Conservation (phyloP, 495 filamentous ascomycete species). For the Bathelium albidoporum region DNA sequence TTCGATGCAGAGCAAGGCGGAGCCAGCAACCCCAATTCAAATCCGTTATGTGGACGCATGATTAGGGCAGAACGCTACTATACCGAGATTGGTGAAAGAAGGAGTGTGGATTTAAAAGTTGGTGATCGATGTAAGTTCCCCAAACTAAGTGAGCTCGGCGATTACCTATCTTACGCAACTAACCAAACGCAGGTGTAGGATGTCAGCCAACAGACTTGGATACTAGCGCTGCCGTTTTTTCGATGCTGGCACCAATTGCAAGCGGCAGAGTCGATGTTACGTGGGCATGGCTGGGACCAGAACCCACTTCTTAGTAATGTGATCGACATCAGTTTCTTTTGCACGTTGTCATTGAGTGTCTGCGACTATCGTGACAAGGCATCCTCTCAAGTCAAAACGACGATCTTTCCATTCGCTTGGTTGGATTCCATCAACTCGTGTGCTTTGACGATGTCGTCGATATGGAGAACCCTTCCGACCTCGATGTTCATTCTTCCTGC, state of each 20-base stretch:
- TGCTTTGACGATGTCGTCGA: constrained; percentile 43
- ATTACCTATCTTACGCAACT: not conserved
- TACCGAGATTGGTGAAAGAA: constrained; percentile 28
- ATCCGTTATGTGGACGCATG: constrained; percentile 58
- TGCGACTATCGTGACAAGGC: not conserved
- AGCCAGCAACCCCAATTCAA: constrained; percentile 51
- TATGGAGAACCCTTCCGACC: constrained; percentile 37
- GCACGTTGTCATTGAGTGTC: not conserved
- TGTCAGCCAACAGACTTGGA: constrained; percentile 59
- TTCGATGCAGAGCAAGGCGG: constrained; percentile 51
- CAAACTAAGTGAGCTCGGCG: not conserved
- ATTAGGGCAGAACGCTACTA: constrained; percentile 45
- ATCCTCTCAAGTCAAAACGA: constrained; percentile 17
- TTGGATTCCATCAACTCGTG: constrained; percentile 30
- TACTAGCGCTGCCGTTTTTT: constrained; percentile 51
- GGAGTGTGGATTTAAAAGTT: constrained; percentile 54
- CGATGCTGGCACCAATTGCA: constrained; percentile 43
- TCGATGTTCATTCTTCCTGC: constrained; percentile 33
- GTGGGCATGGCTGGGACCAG: constrained; percentile 54
- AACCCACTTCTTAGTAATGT: constrained; percentile 3
- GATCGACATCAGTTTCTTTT: not conserved
- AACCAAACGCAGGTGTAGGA: constrained; percentile 23
- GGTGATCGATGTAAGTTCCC: constrained; percentile 56
- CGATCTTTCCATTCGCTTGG: constrained; percentile 26
- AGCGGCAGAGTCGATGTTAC: constrained; percentile 50